Base-by-base conservation (phyloP, 2,329 filamentous ascomycete genomes). In the Hypoxylon sp. region DNA sequence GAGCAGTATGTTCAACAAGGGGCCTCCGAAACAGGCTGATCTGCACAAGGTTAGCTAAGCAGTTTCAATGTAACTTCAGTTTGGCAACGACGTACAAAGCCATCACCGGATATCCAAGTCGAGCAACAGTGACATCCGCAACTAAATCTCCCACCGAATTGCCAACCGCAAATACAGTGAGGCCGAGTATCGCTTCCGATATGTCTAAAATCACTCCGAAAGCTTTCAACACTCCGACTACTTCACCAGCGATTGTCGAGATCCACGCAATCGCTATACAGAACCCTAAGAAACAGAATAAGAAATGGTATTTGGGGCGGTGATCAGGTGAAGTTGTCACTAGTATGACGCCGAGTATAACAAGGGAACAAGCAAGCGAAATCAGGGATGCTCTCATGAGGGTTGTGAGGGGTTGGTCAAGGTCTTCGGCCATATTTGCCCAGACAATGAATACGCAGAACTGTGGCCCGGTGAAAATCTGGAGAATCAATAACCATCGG, bases 91-190 rank as follows among this genome's bases (percentile, higher is more conserved):
- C 85, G 80, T 78, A 88, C 84, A 91, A 74, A 39, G 96, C 96
- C 96, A 99, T 99, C 68, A 99, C 94, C 0, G 96, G 96, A 78
- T 94, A 97, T 2, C 96, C 96, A 2, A 99, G 87, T 32, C 93
- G 88, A 3, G 96, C 96, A 37, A 99, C 92, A 0, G 96, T 99
- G 57, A 98, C 92, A 76, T 99, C 92, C 14, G 96, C 95, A 8
- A 99, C 93, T 14, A 99, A 84, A 74, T 99, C 96, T 37, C 96
- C 95, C 7, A 98, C 85, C 7, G 93, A 97, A 79, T 99, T 99
- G 27, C 96, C 96, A 32, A 97, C 93, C 2, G 96, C 96, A 77
- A 99, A 99, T 58, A 99, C 90, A 14, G 96, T 99, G 54, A 99
- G 86, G 1, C 96, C 96, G 9, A 99, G 86, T 68, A 99, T 93